These are phyloP conservation scores for Phyllosticta citriasiana DNA, from an alignment of 2,329 filamentous ascomycete species.

Conservation along the genomic window DNA sequence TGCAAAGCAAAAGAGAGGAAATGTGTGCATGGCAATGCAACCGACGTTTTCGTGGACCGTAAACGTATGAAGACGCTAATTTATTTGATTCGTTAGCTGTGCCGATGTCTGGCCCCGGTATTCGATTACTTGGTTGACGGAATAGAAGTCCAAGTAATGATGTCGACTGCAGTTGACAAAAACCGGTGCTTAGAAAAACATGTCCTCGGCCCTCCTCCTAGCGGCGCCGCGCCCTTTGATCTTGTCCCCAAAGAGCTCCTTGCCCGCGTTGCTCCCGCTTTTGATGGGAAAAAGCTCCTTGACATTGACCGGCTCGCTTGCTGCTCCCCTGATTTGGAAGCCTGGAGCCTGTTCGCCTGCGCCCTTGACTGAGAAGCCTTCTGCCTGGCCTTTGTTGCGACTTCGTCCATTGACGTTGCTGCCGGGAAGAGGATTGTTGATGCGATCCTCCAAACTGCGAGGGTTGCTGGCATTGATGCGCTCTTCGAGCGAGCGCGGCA, in stretches of 20 bases:
- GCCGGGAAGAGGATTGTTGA: not conserved
- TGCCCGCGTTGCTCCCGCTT: slow-evolving; percentile 15
- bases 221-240: slow-evolving; percentile 20
- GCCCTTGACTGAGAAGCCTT: slow-evolving; percentile 13
- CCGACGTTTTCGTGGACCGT: not conserved
- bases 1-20: not conserved
- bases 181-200: slow-evolving; percentile 13
- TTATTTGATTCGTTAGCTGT: not conserved
- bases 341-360: slow-evolving; percentile 1
- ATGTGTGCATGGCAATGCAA: not conserved
- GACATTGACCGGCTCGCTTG: not conserved
- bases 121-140: not conserved
- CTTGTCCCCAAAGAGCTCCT: slow-evolving; percentile 24
- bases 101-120: not conserved
- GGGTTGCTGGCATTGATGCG: slow-evolving; percentile 7
- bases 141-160: not conserved
- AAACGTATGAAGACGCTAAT: not conserved
- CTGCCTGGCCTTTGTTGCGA: not conserved
- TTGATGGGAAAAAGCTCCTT: slow-evolving; percentile 12
- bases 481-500: slow-evolving; percentile 7
- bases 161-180: not conserved
- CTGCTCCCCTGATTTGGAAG: slow-evolving; percentile 22
- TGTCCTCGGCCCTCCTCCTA: slow-evolving; percentile 20
- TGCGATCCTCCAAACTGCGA: not conserved
- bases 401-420: not conserved